Evolutionary conservation across 495 filamentous ascomycete genomes (phyloP), one percentile per base, ranked within the genome.

Genomic region (Lepidopterella palustris): DNA sequence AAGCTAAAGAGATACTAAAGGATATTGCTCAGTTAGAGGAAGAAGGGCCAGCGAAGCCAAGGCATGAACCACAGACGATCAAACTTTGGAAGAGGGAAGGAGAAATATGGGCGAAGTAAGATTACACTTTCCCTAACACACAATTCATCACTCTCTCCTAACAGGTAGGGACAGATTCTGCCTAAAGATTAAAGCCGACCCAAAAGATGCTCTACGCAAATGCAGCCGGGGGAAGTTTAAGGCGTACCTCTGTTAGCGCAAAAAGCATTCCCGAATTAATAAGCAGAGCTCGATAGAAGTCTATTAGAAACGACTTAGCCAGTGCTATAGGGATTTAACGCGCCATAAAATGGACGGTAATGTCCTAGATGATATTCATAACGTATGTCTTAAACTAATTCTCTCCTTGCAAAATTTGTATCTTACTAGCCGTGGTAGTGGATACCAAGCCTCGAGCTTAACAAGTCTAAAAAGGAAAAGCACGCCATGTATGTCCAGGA

Each of bases 51-150:
- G 31, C 47, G 21, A 59, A 45, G 26, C 57, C 57, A 8, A 53
- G 18, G 18, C 29, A 59, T 45, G 53, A 47, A 1, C 18, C 11
- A 20, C 21, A 45, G 3, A 59, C 23, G 3, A 1, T 6, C n/a
- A 45, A 53, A 42, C 49, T 59, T 39, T 59, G 49, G 57, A 42
- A 59, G 27, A 58, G 42, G 42, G 56, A 58, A 50, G 32, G 56
- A n/a, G 26, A 58, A 51, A 48, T 58, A 42, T 58, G 23, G 56
- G 24, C 27, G 42, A 49, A 27, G 53, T 45, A 56, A 45, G 32
- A 18, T 23, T n/a, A 23, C 21, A 55, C 11, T 4, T 18, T 4
- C 20, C 18, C 5, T 26, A 2, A 2, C 24, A 8, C 5, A 15
- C 25, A n/a, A 11, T 4, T 26, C 31, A 45, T 24, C 18, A 56